Evolutionary conservation across 305 asterid species (phyloP), one percentile per base, ranked within the genome.

Genomic region (Fraxinus baroniana): DNA sequence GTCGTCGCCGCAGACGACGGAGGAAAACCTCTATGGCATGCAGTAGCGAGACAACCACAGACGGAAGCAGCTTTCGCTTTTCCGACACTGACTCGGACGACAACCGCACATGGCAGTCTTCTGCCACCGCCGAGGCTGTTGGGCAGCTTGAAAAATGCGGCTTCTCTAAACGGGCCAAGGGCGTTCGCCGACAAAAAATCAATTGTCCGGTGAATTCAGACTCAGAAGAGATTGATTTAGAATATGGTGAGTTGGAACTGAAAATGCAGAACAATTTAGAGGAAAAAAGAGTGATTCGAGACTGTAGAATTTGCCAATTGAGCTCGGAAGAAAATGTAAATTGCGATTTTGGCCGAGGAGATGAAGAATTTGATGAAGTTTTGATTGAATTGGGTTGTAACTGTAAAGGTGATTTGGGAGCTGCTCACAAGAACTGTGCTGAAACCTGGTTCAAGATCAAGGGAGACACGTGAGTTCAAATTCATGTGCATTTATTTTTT

Each of bases 341-440:
- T 44, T 41, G 82, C 18, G 37, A 55, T 36, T 66, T 10, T n/a
- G 82, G 77, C 35, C 86, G 82, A 36, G 87, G 79, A 74, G 89
- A 81, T 60, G 86, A 83, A 77, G 87, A 84, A 22, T 78, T 77
- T 1, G 49, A 79, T 83, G 83, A 85, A 28, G 85, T 49, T 44
- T 78, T 83, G 20, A 86, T 87, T 87, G 88, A 89, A 80, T 85
- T 89, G 86, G 92, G 92, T 4, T 89, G 92, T 76, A 77, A 83
- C 71, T 89, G 92, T 82, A 89, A 86, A 84, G 92, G 92, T 62
- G 92, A 87, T 89, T 86, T 89, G 87, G 92, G 90, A n/a, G 81
- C 88, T 74, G 89, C 89, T 76, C 92, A 89, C 74, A 87, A 89
- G 85, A 89, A 86, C 64, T 89, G 92, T 84, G 92, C 92, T 1